These are phyloP conservation scores for Takashimella koratensis DNA, from an alignment of 1,284 basidiomycete genomes.

Conservation along the genomic window DNA sequence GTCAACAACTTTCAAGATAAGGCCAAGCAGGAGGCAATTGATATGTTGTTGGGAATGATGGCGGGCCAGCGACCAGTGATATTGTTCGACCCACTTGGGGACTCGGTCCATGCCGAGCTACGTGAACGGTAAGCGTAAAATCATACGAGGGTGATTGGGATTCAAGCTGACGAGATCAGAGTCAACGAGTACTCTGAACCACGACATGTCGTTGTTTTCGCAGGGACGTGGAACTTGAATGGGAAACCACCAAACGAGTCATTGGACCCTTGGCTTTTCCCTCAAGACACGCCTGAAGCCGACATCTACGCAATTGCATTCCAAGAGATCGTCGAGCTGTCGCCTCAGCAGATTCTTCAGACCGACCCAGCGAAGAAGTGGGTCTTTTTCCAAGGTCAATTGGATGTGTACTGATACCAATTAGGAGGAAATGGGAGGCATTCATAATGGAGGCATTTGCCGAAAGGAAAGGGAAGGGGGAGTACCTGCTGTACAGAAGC, in stretches of 20 bases:
- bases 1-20: slow-evolving; percentile 99
- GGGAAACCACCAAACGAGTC: slow-evolving; percentile 79
- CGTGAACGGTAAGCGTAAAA: slow-evolving; percentile 60
- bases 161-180: slow-evolving; percentile 48
- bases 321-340: slow-evolving; percentile 96
- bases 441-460: slow-evolving; percentile 76
- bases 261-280: slow-evolving; percentile 85
- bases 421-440: slow-evolving; percentile 79
- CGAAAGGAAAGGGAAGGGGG: slow-evolving; percentile 59
- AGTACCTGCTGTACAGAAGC: slow-evolving; percentile 83
- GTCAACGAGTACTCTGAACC: slow-evolving; percentile 80
- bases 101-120: slow-evolving; percentile 70
- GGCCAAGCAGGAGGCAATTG: slow-evolving; percentile 89
- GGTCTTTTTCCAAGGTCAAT: slow-evolving; percentile 10
- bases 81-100: slow-evolving; percentile 91
- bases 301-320: slow-evolving; percentile 91
- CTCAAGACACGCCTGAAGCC: slow-evolving; percentile 55
- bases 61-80: slow-evolving; percentile 80
- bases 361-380: slow-evolving; percentile 92
- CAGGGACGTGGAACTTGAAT: slow-evolving; percentile 95
- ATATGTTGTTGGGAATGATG: slow-evolving; percentile 91
- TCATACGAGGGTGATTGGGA: slow-evolving; percentile 8
- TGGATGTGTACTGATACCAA: neutral
- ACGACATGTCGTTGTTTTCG: slow-evolving; percentile 68
- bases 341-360: slow-evolving; percentile 92